Base-by-base conservation (phyloP, 2,329 filamentous ascomycete genomes). In the Metarhizium humberi region DNA sequence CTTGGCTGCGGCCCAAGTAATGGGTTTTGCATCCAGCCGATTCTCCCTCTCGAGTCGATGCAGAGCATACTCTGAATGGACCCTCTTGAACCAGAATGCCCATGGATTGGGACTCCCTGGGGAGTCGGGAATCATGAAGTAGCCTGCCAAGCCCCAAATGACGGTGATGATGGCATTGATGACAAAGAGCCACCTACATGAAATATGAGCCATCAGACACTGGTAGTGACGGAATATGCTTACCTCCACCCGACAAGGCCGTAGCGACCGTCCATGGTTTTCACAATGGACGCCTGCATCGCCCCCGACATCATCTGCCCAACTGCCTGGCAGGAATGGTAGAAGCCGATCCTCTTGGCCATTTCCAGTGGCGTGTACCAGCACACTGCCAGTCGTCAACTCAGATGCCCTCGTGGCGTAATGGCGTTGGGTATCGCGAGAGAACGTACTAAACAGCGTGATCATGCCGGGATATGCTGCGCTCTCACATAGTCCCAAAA, bases 251-350 rank as follows among this genome's bases (percentile, higher is more conserved):
- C 75, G 1, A 67, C 61, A 11, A 73, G 65, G 0, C 72, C 72
- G 5, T 64, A 57, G 2, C 55, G 62, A 1, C 72, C 71, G 36
- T 75, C 63, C 49, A 76, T 64, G 4, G 70, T 69, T 18, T 62
- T 65, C 36, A 74, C 70, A 1, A 76, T 67, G 1, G 67, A 73
- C 1, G 73, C 70, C 57, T 75, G 73, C 11, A 76, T 63, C 48
- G 74, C 74, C 0, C 72, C 73, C 0, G 70, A 72, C 55, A 75
- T 73, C 69, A 75, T 75, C 4, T 69, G 66, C 0, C 71, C 73
- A 0, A 69, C 64, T 8, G 54, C 70, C 64, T 59, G 73, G 63
- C 61, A 75, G 62, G 71, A 70, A 14, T 73, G 72, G 49, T 76
- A 70, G 32, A 75, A 67, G 16, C 74, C 72, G 14, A 72, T 67